Conservation (phyloP, 805 yeast species). For the Zygosaccharomyces rouxii region DNA sequence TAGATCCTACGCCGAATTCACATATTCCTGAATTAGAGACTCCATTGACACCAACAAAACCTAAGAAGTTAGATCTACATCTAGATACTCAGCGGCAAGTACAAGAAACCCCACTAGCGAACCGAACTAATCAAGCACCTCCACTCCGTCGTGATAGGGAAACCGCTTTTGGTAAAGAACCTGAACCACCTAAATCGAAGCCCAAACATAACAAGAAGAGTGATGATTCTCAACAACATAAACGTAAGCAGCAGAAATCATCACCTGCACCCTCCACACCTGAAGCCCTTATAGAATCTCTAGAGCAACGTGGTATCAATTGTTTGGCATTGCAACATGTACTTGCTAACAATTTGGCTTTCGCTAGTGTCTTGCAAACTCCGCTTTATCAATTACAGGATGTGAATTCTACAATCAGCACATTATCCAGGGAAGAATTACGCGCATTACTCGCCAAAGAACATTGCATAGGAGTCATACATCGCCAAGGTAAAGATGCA, state of each 20-base stretch:
- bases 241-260: constrained; percentile 7
- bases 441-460: constrained; percentile 42
- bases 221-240: constrained; percentile 9
- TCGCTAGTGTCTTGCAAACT: constrained; percentile 80
- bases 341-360: constrained; percentile 80
- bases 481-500: constrained; percentile 90
- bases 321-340: constrained; percentile 56
- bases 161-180: background rate
- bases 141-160: constrained; percentile 13
- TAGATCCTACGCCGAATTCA: background rate
- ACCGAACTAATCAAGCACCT: constrained; percentile 15
- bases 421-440: constrained; percentile 42
- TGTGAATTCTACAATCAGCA: constrained; percentile 53
- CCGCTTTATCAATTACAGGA: constrained; percentile 69
- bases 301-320: constrained; percentile 36
- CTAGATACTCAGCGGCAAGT: background rate
- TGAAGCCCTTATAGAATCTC: constrained; percentile 2
- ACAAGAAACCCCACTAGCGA: constrained; percentile 5
- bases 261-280: background rate
- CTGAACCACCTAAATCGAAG: constrained; percentile 32
- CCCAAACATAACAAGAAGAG: constrained; percentile 22
- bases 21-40: background rate
- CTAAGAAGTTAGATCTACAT: constrained; percentile 2
- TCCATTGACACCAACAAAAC: constrained; percentile 9
- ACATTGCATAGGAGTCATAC: constrained; percentile 77